A percentile compares a stretch with the other conserved stretches of the same genome.
Conservation (phyloP, 768 basidiomycete genomes). For the Tephrocybe sp. region DNA sequence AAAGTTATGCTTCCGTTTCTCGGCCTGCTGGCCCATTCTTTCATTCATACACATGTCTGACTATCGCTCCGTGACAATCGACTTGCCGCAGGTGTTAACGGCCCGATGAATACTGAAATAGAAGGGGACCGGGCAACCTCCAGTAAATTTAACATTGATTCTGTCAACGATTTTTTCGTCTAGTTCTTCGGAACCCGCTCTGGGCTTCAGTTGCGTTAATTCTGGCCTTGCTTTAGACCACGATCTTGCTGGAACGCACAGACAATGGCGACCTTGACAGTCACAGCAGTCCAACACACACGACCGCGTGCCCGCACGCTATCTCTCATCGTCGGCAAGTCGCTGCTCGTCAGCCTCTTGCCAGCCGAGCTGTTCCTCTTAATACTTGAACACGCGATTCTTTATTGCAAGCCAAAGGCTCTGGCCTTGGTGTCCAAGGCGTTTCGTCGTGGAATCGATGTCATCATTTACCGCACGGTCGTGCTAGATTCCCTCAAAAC, state of each 20-base stretch:
- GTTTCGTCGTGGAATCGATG: constrained; percentile 31
- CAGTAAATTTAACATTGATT: constrained; percentile 1
- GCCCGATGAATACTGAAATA: not conserved
- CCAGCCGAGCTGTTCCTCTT: constrained; percentile 37
- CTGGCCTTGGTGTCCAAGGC: constrained; percentile 30
- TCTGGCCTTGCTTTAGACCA: not conserved
- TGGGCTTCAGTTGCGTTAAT: not conserved
- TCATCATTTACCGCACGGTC: constrained; percentile 38
- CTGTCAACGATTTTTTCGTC: not conserved
- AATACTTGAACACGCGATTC: constrained; percentile 36
- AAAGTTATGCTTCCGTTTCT: too few species aligned
- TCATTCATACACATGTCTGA: too few species aligned
- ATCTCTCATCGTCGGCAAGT: constrained; percentile 19
- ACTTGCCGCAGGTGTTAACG: not conserved
- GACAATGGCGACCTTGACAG: constrained; percentile 11
- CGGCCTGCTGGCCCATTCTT: too few species aligned
- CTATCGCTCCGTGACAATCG: too few species aligned
- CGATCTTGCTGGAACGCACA: not conserved
- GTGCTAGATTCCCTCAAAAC: constrained; percentile 30
- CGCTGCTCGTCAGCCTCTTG: constrained; percentile 28
- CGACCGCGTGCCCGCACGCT: constrained; percentile 13
- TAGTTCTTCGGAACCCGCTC: too few species aligned
- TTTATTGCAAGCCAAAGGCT: constrained; percentile 25
- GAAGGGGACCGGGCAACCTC: not conserved
- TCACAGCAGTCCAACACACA: constrained; percentile 3